Conservation (phyloP, 192 early-diverging fungal genomes). For the Coemansia sp. region DNA sequence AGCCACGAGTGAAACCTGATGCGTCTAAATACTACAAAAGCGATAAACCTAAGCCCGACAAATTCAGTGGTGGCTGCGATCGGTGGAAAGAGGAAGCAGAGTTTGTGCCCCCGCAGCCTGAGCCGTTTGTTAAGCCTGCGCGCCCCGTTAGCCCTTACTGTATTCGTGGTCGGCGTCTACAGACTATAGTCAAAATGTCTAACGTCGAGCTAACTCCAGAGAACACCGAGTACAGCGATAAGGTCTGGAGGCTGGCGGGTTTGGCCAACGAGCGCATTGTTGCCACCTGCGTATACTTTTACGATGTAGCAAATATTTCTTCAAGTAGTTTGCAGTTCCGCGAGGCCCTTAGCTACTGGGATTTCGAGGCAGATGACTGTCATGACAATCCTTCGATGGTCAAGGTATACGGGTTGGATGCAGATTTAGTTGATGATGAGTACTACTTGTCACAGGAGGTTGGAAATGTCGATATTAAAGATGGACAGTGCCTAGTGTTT, state of each 20-base stretch:
- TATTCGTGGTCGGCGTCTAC: conserved; percentile 41
- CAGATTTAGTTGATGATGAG: conserved; percentile 19
- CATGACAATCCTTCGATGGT: neutral
- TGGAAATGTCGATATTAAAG: conserved; percentile 43
- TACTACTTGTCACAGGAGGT: conserved; percentile 27
- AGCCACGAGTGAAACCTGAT: too few species aligned
- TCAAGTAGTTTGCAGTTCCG: conserved; percentile 60
- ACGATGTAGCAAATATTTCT: conserved; percentile 62
- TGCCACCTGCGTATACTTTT: too few species aligned
- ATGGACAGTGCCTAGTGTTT: conserved; percentile 66
- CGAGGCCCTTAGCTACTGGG: neutral
- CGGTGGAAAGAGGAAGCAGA: neutral
- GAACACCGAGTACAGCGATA: conserved; percentile 55
- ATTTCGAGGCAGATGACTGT: neutral
- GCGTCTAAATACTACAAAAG: neutral
- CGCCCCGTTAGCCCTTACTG: conserved; percentile 15
- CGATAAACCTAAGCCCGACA: neutral
- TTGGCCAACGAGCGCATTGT: too few species aligned
- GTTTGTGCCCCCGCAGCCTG: conserved; percentile 33
- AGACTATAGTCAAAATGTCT: conserved; percentile 71
- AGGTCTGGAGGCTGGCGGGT: conserved; percentile 63
- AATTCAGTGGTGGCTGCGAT: too few species aligned
- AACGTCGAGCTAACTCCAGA: conserved; percentile 65
- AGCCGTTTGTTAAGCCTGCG: conserved; percentile 33
- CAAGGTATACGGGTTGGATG: conserved; percentile 31